A percentile compares a stretch with the other conserved stretches of the same genome.
Conservation (phyloP, 2,329 filamentous ascomycete species). For the Colletotrichum sp. region DNA sequence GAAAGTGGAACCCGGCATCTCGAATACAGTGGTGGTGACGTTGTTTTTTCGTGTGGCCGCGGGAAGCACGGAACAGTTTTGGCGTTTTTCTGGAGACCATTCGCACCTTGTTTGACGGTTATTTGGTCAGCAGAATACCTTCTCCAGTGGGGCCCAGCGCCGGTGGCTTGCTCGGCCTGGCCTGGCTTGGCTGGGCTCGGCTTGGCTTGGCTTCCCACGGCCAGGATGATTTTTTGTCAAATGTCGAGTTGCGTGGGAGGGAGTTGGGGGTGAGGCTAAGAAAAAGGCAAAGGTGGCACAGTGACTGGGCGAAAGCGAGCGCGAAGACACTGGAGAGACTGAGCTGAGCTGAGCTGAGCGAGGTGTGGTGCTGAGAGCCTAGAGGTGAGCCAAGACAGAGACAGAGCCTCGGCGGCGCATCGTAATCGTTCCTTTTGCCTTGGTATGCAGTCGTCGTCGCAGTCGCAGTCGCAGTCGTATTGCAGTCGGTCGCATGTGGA, state of each 20-base stretch:
- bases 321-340: neutral
- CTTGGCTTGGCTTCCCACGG: neutral
- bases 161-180: conserved; percentile 6
- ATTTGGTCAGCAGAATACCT: neutral
- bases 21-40: conserved; percentile 19
- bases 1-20: neutral
- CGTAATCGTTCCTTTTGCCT: neutral
- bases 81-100: neutral
- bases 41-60: neutral
- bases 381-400: neutral
- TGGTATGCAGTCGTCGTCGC: neutral
- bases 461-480: neutral
- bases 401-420: neutral
- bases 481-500: neutral
- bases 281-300: neutral
- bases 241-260: neutral
- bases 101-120: neutral
- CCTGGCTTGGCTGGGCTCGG: neutral
- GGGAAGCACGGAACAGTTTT: conserved; percentile 6
- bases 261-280: neutral
- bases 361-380: too few relatives aligned
- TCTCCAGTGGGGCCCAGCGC: neutral
- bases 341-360: neutral
- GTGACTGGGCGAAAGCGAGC: neutral
- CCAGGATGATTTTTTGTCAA: neutral